Conservation (phyloP, 495 filamentous ascomycete genomes). For the Gamarada debralockiae region DNA sequence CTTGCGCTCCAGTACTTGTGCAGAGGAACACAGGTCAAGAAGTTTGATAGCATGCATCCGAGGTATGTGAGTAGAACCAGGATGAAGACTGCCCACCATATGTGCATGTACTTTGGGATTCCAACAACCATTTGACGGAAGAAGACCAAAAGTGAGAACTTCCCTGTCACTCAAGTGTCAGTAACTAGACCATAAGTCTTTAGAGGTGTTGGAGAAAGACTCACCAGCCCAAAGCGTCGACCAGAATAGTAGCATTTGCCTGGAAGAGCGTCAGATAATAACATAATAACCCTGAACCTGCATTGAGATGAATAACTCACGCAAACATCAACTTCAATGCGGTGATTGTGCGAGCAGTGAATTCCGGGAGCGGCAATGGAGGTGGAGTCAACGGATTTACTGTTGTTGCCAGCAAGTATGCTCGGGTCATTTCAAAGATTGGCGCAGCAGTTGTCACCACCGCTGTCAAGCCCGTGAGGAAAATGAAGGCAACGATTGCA, state of each 20-base stretch:
- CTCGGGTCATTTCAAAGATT: constrained; percentile 2
- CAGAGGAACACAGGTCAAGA: constrained; percentile 14
- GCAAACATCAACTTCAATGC: constrained; percentile 24
- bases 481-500: constrained; percentile 3
- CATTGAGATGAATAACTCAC: neutral
- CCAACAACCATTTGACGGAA: constrained; percentile 14
- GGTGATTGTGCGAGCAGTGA: constrained; percentile 1
- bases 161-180: neutral
- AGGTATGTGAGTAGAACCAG: constrained; percentile 15
- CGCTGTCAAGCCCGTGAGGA: constrained; percentile 6
- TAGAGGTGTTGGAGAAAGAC: neutral
- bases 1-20: constrained; percentile 18
- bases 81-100: constrained; percentile 16
- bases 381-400: constrained; percentile 8
- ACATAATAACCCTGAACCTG: neutral
- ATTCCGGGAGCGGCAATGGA: constrained; percentile 10
- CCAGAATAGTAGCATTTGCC: constrained; percentile 22
- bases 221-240: constrained; percentile 18
- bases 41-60: constrained; percentile 18
- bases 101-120: constrained; percentile 16
- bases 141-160: constrained; percentile 21
- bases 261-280: neutral
- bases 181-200: neutral
- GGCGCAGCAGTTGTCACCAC: constrained; percentile 6
- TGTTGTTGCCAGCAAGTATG: constrained; percentile 8